phyloP scores from a whole-genome alignment of 495 filamentous ascomycete species.

The Opeltia flavorubescens region DNA sequence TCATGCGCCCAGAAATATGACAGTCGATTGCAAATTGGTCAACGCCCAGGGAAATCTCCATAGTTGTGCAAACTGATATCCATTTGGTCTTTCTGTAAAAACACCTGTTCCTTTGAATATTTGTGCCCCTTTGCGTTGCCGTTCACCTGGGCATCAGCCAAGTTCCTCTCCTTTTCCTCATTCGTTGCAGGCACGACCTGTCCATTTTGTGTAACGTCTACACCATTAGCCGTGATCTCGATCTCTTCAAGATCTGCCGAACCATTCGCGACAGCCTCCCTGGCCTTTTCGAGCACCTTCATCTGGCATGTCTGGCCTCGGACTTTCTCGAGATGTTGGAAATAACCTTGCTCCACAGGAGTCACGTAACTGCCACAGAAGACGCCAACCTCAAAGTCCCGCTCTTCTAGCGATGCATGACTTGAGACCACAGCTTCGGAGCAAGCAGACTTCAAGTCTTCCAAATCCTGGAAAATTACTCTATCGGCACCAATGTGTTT shows the following conservation, averaged over 20 bases:
- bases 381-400: conserved; percentile 82
- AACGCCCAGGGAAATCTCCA: conserved; percentile 27
- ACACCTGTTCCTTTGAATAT: conserved; percentile 19
- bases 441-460: conserved; percentile 70
- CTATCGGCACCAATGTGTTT: conserved; percentile 79
- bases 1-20: too few species aligned
- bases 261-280: conserved; percentile 54
- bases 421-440: conserved; percentile 37
- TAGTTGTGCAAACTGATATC: conserved; percentile 49
- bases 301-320: conserved; percentile 60
- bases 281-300: conserved; percentile 55
- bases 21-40: too few species aligned
- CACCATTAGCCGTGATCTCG: conserved; percentile 48
- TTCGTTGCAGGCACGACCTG: conserved; percentile 37
- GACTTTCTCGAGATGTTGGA: conserved; percentile 66
- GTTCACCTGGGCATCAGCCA: neutral
- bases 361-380: conserved; percentile 91
- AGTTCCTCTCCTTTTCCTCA: conserved; percentile 14
- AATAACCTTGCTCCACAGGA: conserved; percentile 68
- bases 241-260: conserved; percentile 47
- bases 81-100: conserved; percentile 37
- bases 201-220: conserved; percentile 40
- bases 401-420: conserved; percentile 34
- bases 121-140: conserved; percentile 2
- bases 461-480: conserved; percentile 77